phyloP scores from a whole-genome alignment of 2,329 filamentous ascomycete genomes.

The Periconia digitata region DNA sequence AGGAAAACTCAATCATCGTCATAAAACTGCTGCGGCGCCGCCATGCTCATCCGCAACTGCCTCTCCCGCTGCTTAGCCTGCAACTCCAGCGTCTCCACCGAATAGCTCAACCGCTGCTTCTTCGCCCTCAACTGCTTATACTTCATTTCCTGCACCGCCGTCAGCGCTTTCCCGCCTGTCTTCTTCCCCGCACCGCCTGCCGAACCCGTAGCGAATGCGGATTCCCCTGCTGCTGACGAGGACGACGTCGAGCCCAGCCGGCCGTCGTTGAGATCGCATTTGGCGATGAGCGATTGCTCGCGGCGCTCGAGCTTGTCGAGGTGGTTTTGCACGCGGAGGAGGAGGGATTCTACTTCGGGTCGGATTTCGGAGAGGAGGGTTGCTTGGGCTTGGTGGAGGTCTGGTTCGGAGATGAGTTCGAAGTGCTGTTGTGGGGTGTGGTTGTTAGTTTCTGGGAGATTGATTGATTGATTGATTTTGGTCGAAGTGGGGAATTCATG shows the following conservation, averaged over 20 bases:
- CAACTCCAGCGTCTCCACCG: constrained; percentile 80
- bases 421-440: constrained; percentile 69
- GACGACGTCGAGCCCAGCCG: constrained; percentile 49
- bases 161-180: constrained; percentile 34
- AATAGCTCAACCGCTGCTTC: constrained; percentile 83
- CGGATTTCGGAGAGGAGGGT: constrained; percentile 85
- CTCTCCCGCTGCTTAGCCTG: constrained; percentile 78
- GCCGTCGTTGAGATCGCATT: constrained; percentile 80
- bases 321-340: constrained; percentile 79
- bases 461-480: background rate
- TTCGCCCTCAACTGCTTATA: constrained; percentile 73
- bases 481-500: background rate
- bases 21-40: constrained; percentile 48
- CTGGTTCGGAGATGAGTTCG: constrained; percentile 84
- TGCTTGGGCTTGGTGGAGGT: constrained; percentile 78
- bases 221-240: constrained; percentile 25
- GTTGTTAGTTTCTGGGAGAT: background rate
- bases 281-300: constrained; percentile 80
- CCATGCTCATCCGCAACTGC: constrained; percentile 73
- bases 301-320: constrained; percentile 80
- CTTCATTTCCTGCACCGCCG: constrained; percentile 56
- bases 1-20: constrained; percentile 20
- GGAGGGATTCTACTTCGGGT: constrained; percentile 78
- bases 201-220: constrained; percentile 25
- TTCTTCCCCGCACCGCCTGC: constrained; percentile 10